phyloP scores from a whole-genome alignment of 2,329 filamentous ascomycete species.

The Pyricularia grisea region DNA sequence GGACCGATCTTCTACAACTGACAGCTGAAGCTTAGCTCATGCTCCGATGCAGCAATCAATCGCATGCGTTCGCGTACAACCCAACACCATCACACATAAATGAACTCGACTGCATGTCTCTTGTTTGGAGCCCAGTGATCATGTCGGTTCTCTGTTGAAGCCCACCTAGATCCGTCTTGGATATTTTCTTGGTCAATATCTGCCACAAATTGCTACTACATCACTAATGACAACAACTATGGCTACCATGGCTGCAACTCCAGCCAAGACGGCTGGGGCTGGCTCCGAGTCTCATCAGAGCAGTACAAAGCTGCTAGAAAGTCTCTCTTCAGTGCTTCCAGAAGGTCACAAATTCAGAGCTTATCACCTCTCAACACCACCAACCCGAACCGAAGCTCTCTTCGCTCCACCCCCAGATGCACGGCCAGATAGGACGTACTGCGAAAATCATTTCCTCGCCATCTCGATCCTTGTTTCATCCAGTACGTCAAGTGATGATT shows the following conservation, averaged over 20 bases:
- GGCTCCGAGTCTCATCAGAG: constrained; percentile 11
- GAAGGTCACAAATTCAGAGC: constrained; percentile 52
- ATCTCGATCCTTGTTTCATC: constrained; percentile 32
- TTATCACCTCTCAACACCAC: constrained; percentile 82
- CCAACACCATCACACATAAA: neutral
- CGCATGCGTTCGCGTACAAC: neutral
- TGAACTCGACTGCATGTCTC: neutral
- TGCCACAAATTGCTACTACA: neutral
- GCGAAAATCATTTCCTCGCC: constrained; percentile 70
- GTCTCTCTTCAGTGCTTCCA: constrained; percentile 42
- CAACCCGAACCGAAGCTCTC: constrained; percentile 63
- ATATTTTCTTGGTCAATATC: neutral
- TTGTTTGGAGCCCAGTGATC: neutral
- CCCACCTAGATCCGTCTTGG: neutral
- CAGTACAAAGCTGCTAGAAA: constrained; percentile 22
- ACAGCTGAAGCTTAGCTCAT: neutral
- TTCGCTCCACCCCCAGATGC: constrained; percentile 69
- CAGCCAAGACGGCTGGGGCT: neutral
- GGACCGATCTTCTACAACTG: neutral
- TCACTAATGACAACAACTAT: neutral
- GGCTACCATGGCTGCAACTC: neutral
- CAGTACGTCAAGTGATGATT: constrained; percentile 4
- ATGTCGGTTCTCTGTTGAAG: neutral
- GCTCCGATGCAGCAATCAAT: neutral
- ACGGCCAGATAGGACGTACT: constrained; percentile 68